Percentiles rank a stretch among this genome's conserved stretches.
phyloP scores from a whole-genome alignment of 2,329 filamentous ascomycete species.

The Fusarium duplospermum region DNA sequence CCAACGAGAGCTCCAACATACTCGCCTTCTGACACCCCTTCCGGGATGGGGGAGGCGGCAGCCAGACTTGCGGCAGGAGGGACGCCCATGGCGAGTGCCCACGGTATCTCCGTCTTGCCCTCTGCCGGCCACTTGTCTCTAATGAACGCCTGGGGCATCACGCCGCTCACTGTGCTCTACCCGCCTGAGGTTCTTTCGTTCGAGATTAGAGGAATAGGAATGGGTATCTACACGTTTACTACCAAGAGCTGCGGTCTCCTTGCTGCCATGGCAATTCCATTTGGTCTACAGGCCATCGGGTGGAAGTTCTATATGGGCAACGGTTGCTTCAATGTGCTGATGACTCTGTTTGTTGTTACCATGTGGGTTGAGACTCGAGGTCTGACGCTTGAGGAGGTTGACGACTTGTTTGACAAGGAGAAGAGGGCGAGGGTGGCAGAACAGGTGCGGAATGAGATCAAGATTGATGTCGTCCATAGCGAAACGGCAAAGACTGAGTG shows the following conservation, averaged over 20 bases:
- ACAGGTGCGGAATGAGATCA: not conserved
- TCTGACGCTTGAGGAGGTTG: slow-evolving; percentile 40
- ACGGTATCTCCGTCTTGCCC: slow-evolving; percentile 57
- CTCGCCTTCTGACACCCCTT: slow-evolving; percentile 55
- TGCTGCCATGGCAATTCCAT: slow-evolving; percentile 26
- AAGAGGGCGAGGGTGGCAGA: not conserved
- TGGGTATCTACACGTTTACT: slow-evolving; percentile 21
- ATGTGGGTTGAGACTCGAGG: slow-evolving; percentile 36
- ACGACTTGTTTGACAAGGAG: slow-evolving; percentile 35
- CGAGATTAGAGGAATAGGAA: slow-evolving; percentile 57
- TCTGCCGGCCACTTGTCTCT: slow-evolving; percentile 58
- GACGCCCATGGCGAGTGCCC: slow-evolving; percentile 60
- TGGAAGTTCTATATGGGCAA: slow-evolving; percentile 43
- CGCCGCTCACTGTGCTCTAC: slow-evolving; percentile 50
- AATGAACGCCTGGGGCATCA: slow-evolving; percentile 56
- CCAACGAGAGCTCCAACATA: slow-evolving; percentile 62
- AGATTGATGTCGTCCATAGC: not conserved
- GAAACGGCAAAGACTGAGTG: not conserved
- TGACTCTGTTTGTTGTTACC: slow-evolving; percentile 6
- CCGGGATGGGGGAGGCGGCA: slow-evolving; percentile 29
- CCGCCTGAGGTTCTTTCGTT: slow-evolving; percentile 62
- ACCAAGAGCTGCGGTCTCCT: slow-evolving; percentile 32
- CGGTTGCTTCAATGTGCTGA: slow-evolving; percentile 25
- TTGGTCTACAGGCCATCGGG: slow-evolving; percentile 32
- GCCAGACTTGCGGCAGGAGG: slow-evolving; percentile 62